Base-by-base conservation (phyloP, 208 protist genomes). In the Plasmodiophora brassicae region DNA sequence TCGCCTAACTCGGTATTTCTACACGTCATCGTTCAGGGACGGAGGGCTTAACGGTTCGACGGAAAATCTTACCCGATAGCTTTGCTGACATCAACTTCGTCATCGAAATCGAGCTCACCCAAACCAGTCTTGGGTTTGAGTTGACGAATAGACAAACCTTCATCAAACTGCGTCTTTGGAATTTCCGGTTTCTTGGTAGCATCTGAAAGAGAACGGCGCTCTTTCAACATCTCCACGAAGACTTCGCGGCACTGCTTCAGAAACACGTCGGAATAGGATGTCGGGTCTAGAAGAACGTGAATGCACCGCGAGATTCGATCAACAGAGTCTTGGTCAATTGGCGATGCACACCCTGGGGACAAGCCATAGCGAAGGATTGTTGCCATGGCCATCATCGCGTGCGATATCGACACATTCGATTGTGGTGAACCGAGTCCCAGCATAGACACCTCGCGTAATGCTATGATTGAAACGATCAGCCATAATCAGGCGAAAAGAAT, bases 291-390 rank as follows among this genome's bases (percentile, higher is more conserved):
- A 1, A 95, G 72, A 0, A 92, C 84, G 28, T 88, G 25, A 0
- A 97, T 86, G 89, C 94, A 95, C 32, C 96, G 87, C 25, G 91
- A 91, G 32, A 99, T 90, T 89, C 97, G 93, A 88, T 98, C 97
- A 45, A 96, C 92, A 0, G 93, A 92, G 92, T 98, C 96, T 35
- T 93, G 86, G 86, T 96, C 94, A 32, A 95, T 87, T 35, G 0
- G n/a, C 8, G 84, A 14, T n/a, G 14, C 0, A 0, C n/a, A n/a
- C n/a, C 72, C n/a, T 57, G 50, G 38, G 50, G 20, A 14, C 25
- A 35, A 44, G 88, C 88, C 88, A 35, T 85, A 72, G 22, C 71
- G 38, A 0, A 90, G 44, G 0, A 90, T 88, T 5, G n/a, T 60
- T 22, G 72, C 84, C 83, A 90, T 35, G 88, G 25, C 43, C 22